Base-by-base conservation (phyloP, 1,284 basidiomycete genomes). In the Cryptococcus amylolentus region DNA sequence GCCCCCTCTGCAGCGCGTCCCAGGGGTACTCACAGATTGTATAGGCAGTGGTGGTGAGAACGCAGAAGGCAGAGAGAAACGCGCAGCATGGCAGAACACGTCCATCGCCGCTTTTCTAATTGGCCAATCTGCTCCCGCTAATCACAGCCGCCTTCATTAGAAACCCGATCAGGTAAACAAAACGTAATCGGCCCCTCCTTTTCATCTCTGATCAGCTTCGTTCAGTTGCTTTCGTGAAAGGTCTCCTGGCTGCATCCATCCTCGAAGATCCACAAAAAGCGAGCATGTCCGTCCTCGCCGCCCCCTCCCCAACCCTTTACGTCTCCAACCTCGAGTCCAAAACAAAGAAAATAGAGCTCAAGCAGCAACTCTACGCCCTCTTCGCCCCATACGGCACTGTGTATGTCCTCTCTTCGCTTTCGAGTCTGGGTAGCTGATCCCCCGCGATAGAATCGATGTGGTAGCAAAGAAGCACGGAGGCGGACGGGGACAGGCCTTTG, bases 401-500 rank as follows among this genome's bases (percentile, higher is more conserved):
- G 76, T 76, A 52, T 61, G 76, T 72, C 39, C 14, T 18, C 12
- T 39, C 51, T 39, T 47, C 35, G 13, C 43, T 18, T 18, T 40
- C 31, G 40, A 18, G 14, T 8, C 35, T 13, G 27, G 0, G 13
- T 20, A 23, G 38, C 49, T 39, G 23, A 43, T 45, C 2, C 8
- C 20, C 13, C 1, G 16, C 10, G 13, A 14, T 58, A 77, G 75
- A 47, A 84, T 98, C 77, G 95, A 98, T 76, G 85, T 99, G 51
- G 85, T 98, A 51, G 93, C 95, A n/a, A 87, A 89, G 44, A 93
- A 97, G 63, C 69, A 75, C 52, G 61, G 84, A 53, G 88, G 87
- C 71, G 93, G 93, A 86, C 85, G 89, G 60, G 95, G 95, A 2
- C 94, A 97, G 79, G 95, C 95, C 1, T 98, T 97, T 76, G 84